Percentiles rank a stretch among this genome's conserved stretches.
These are phyloP conservation scores for Byssochlamys sp. DNA, from an alignment of 2,329 filamentous ascomycete genomes.

Conservation along the genomic window DNA sequence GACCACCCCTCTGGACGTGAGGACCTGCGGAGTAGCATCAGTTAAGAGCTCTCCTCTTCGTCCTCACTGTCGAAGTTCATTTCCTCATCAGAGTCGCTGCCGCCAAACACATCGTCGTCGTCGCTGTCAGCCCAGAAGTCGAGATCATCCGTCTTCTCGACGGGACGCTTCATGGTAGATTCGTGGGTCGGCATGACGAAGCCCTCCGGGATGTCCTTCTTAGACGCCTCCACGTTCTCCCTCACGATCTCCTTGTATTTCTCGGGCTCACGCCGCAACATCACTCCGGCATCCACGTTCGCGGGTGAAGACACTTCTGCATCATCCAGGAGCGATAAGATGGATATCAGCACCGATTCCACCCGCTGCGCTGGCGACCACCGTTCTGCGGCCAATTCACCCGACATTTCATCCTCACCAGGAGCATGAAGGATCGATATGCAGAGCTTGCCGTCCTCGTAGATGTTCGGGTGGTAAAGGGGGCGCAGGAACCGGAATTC, in stretches of 20 bases:
- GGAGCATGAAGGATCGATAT: slow-evolving; percentile 93
- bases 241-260: slow-evolving; percentile 62
- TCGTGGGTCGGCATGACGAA: slow-evolving; percentile 73
- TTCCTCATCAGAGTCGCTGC: slow-evolving; percentile 53
- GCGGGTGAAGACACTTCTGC: slow-evolving; percentile 88
- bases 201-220: slow-evolving; percentile 66
- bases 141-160: slow-evolving; percentile 57
- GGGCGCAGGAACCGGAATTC: slow-evolving; percentile 74
- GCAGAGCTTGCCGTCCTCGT: slow-evolving; percentile 79
- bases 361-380: slow-evolving; percentile 92
- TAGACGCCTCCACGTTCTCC: slow-evolving; percentile 62
- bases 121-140: slow-evolving; percentile 75
- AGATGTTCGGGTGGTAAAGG: slow-evolving; percentile 89
- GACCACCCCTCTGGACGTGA: not conserved
- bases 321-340: slow-evolving; percentile 83
- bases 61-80: slow-evolving; percentile 44
- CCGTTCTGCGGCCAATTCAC: slow-evolving; percentile 78
- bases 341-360: slow-evolving; percentile 86
- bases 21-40: not conserved
- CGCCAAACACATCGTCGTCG: slow-evolving; percentile 67
- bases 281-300: slow-evolving; percentile 84
- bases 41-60: slow-evolving; percentile 23
- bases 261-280: slow-evolving; percentile 64
- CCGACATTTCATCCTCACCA: slow-evolving; percentile 85
- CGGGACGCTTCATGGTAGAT: slow-evolving; percentile 50